Percentiles rank a stretch among this genome's conserved stretches.
Evolutionary conservation across 768 basidiomycete species (phyloP).

Genomic region (Suillus cothurnatus): DNA sequence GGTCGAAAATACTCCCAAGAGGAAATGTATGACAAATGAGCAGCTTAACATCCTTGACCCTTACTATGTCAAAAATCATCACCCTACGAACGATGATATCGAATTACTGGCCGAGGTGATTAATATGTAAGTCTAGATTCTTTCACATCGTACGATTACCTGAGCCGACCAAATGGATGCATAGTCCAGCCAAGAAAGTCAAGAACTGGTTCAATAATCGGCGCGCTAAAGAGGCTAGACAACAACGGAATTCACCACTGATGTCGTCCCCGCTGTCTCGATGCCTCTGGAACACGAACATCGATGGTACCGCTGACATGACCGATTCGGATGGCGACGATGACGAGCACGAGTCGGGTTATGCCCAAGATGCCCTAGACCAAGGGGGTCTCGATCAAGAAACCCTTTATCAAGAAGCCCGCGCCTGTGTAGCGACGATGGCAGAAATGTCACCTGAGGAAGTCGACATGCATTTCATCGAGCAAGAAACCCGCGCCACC

Average conservation of each 20-base stretch:
- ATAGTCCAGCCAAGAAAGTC: neutral
- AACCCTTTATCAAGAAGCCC: neutral
- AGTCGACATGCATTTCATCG: neutral
- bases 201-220: slow-evolving; percentile 9
- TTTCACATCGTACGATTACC: no score
- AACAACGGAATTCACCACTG: neutral
- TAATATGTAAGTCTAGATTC: neutral
- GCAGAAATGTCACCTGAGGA: neutral
- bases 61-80: neutral
- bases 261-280: neutral
- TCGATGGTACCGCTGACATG: neutral
- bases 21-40: neutral
- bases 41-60: slow-evolving; percentile 2
- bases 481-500: neutral
- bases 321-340: neutral
- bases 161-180: neutral
- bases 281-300: neutral
- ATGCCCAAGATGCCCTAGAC: neutral
- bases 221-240: neutral
- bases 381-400: neutral
- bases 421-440: neutral
- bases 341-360: neutral
- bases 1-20: neutral
- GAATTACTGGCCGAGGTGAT: neutral
- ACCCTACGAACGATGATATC: neutral